phyloP scores from a whole-genome alignment of 2,329 filamentous ascomycete genomes.

The Botrytis tulipae region DNA sequence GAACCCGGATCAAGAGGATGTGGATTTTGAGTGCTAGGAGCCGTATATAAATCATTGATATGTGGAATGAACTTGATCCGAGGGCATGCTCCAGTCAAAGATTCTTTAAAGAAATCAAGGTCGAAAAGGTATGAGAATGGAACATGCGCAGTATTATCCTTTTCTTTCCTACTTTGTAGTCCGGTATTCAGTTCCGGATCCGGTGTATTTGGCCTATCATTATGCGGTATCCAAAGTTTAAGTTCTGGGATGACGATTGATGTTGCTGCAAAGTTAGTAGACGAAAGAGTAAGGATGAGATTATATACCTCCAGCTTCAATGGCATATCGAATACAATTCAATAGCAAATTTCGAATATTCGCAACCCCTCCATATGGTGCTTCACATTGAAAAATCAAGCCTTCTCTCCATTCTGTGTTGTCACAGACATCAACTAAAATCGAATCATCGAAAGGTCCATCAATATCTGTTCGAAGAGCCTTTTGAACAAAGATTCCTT shows the following conservation, averaged over 20 bases:
- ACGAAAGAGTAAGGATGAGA: not conserved
- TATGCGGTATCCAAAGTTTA: slow-evolving; percentile 20
- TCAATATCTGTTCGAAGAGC: slow-evolving; percentile 27
- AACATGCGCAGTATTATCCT: slow-evolving; percentile 17
- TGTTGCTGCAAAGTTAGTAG: slow-evolving; percentile 16
- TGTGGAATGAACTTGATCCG: slow-evolving; percentile 25
- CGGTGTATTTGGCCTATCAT: slow-evolving; percentile 2
- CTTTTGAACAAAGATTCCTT: slow-evolving; percentile 24
- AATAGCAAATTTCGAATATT: slow-evolving; percentile 44
- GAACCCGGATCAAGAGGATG: slow-evolving; percentile 12
- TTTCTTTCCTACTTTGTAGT: slow-evolving; percentile 18
- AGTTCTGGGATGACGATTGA: slow-evolving; percentile 17
- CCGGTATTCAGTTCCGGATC: not conserved
- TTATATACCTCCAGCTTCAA: slow-evolving; percentile 39
- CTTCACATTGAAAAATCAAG: slow-evolving; percentile 43
- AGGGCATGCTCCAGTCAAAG: slow-evolving; percentile 27
- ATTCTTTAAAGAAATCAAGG: slow-evolving; percentile 27
- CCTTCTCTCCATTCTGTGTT: slow-evolving; percentile 38
- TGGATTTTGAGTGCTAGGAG: slow-evolving; percentile 22
- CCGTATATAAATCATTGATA: slow-evolving; percentile 25
- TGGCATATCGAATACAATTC: slow-evolving; percentile 44
- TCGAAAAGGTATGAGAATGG: slow-evolving; percentile 34
- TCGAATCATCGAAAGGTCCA: slow-evolving; percentile 26
- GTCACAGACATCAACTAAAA: slow-evolving; percentile 32
- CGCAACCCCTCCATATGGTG: slow-evolving; percentile 42